These are phyloP conservation scores for Colletotrichum lupini DNA, from an alignment of 2,329 filamentous ascomycete species.

Conservation along the genomic window DNA sequence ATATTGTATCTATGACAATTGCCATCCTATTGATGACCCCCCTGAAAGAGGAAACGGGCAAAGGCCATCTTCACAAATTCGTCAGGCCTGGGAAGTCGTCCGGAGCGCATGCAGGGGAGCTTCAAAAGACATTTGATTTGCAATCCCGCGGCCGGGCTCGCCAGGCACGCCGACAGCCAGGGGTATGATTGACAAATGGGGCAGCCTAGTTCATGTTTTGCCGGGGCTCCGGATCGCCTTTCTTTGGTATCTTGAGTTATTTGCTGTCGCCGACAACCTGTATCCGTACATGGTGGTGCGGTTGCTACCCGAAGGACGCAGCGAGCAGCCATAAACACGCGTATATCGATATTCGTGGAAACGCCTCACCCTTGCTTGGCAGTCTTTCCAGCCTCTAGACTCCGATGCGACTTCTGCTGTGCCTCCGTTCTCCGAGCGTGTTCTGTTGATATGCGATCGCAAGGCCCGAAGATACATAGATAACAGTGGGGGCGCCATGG, in stretches of 20 bases:
- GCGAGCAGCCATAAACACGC: background rate
- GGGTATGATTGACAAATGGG: conserved; percentile 4
- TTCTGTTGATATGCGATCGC: background rate
- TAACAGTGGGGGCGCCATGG: background rate
- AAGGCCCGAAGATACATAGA: conserved; percentile 13
- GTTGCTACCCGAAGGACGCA: background rate
- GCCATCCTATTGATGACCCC: background rate
- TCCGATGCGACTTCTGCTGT: background rate
- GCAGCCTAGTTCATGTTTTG: background rate
- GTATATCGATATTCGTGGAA: conserved; percentile 2
- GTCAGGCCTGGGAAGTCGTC: background rate
- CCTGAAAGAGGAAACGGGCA: background rate
- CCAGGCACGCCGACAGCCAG: conserved; percentile 17
- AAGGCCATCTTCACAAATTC: background rate
- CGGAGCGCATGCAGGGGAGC: background rate
- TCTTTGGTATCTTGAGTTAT: background rate
- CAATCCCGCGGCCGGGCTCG: conserved; percentile 20
- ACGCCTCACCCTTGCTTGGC: background rate
- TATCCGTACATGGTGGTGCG: background rate
- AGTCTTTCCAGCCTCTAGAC: background rate
- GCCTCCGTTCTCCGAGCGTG: background rate
- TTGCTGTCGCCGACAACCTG: background rate
- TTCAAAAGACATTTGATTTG: conserved; percentile 20
- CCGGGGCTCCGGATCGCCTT: conserved; percentile 5
- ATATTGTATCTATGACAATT: background rate